A percentile compares a stretch with the other conserved stretches of the same genome.
phyloP scores from a whole-genome alignment of 805 yeast species.

The Sugiyamaella marilandica region DNA sequence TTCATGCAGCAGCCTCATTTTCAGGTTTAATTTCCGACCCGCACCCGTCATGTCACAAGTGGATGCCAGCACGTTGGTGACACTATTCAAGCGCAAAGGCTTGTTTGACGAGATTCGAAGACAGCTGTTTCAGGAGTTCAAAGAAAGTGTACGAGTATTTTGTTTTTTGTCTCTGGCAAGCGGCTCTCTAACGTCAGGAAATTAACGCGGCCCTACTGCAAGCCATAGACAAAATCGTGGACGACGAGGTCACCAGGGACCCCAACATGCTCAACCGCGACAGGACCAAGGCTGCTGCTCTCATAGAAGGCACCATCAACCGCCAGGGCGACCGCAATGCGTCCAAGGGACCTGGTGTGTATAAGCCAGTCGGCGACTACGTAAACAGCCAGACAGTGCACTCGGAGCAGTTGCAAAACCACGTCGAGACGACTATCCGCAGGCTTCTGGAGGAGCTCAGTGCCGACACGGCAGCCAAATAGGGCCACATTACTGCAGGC shows the following conservation, averaged over 20 bases:
- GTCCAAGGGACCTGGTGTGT: not conserved
- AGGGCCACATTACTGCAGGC: too few species aligned
- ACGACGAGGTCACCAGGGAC: constrained; percentile 22
- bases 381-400: constrained; percentile 16
- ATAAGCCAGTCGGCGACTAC: constrained; percentile 14
- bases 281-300: constrained; percentile 24
- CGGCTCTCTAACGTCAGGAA: constrained; percentile 11
- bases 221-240: constrained; percentile 22
- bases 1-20: not conserved
- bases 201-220: constrained; percentile 12
- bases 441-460: constrained; percentile 7
- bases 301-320: constrained; percentile 23
- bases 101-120: constrained; percentile 23
- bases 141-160: constrained; percentile 19
- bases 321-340: constrained; percentile 11
- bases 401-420: constrained; percentile 10
- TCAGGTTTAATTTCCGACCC: not conserved
- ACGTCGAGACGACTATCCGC: constrained; percentile 10
- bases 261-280: constrained; percentile 22
- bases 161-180: not conserved
- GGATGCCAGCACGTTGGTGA: constrained; percentile 12
- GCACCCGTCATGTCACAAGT: constrained; percentile 5
- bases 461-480: not conserved
- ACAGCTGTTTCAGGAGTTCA: constrained; percentile 18
- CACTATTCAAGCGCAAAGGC: constrained; percentile 23